Conservation (phyloP, 2,329 filamentous ascomycete genomes). For the Trichoderma atrobrunneum region DNA sequence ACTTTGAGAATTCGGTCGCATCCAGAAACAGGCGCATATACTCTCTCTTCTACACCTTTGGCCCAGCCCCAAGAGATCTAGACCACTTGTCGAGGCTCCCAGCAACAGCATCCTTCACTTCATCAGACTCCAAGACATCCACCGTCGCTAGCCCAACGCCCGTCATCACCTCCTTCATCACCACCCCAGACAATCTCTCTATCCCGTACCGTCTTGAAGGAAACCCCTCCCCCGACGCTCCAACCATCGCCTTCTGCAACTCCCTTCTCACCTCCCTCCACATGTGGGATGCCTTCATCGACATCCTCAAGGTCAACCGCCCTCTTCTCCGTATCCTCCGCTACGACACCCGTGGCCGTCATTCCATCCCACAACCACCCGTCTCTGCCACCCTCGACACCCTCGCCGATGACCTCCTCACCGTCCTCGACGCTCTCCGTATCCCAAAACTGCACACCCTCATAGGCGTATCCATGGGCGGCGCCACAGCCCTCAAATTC, state of each 20-base stretch:
- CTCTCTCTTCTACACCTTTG: conserved; percentile 76
- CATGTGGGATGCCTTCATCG: conserved; percentile 78
- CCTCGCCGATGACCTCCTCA: conserved; percentile 64
- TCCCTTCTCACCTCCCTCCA: conserved; percentile 73
- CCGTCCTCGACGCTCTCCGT: conserved; percentile 66
- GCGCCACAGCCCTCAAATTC: conserved; percentile 72
- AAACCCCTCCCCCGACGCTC: conserved; percentile 61
- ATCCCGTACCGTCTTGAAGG: conserved; percentile 77
- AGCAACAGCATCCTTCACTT: conserved; percentile 49
- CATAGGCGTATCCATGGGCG: conserved; percentile 78
- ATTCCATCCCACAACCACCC: conserved; percentile 46
- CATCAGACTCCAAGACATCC: conserved; percentile 52
- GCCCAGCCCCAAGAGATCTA: conserved; percentile 69
- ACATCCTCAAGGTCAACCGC: conserved; percentile 56
- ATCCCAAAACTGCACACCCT: conserved; percentile 64
- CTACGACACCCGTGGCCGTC: conserved; percentile 72
- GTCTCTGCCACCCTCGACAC: conserved; percentile 59
- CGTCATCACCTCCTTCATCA: conserved; percentile 65
- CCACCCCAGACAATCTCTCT: conserved; percentile 63
- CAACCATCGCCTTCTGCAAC: conserved; percentile 73
- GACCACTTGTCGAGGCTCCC: conserved; percentile 51
- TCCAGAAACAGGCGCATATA: conserved; percentile 60
- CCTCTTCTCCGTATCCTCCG: conserved; percentile 70
- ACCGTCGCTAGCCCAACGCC: conserved; percentile 53
- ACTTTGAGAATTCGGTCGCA: conserved; percentile 58